Conservation (phyloP, 495 filamentous ascomycete genomes). For the Talaromyces borbonicus region DNA sequence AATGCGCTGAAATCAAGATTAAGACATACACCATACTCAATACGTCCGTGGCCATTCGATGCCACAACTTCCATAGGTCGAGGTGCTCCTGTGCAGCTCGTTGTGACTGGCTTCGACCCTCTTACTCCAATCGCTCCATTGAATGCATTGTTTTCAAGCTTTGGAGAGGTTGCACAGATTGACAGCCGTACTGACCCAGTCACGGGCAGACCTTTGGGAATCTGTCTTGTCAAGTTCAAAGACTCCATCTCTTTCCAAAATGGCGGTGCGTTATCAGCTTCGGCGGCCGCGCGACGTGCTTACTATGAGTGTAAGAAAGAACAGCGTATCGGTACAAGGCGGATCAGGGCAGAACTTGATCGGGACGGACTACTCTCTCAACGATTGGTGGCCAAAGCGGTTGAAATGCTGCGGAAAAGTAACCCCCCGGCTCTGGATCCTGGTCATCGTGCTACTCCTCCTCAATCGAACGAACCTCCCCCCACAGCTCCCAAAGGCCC, state of each 20-base stretch:
- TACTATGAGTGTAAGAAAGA: slow-evolving; percentile 48
- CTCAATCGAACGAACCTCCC: slow-evolving; percentile 52
- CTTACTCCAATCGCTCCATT: slow-evolving; percentile 71
- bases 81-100: slow-evolving; percentile 78
- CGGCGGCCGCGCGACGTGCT: slow-evolving; percentile 68
- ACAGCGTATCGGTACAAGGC: slow-evolving; percentile 62
- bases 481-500: slow-evolving; percentile 81
- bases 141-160: slow-evolving; percentile 69
- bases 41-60: slow-evolving; percentile 72
- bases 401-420: slow-evolving; percentile 54
- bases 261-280: slow-evolving; percentile 47
- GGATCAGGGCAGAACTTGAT: slow-evolving; percentile 75
- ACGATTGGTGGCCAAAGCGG: slow-evolving; percentile 56
- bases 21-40: slow-evolving; percentile 64
- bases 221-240: slow-evolving; percentile 82
- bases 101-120: slow-evolving; percentile 90
- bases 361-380: slow-evolving; percentile 73
- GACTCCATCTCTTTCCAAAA: slow-evolving; percentile 52
- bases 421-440: slow-evolving; percentile 16
- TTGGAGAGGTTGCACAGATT: slow-evolving; percentile 80
- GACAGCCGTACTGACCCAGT: slow-evolving; percentile 87
- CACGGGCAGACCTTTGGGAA: slow-evolving; percentile 84
- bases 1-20: slow-evolving; percentile 66
- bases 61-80: slow-evolving; percentile 71
- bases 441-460: slow-evolving; percentile 16